Base-by-base conservation (phyloP, 139 green algal genomes). In the Micractinium conductrix region DNA sequence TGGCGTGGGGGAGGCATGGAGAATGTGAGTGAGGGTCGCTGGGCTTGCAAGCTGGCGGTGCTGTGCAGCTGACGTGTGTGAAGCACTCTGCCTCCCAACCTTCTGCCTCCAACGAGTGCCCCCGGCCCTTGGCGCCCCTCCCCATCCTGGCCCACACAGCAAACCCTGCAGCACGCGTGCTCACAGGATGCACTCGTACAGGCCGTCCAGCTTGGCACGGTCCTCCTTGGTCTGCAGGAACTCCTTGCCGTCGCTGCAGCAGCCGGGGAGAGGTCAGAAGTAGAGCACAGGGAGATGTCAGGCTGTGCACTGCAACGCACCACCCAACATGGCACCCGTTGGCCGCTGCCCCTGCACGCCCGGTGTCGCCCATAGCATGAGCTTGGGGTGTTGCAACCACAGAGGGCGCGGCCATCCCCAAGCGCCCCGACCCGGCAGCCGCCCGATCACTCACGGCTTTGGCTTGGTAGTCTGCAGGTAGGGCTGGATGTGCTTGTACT, bases 141-240 rank as follows among this genome's bases (percentile, higher is more conserved):
- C 48, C 48, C 48, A 58, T 58, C 48, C 48, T 14, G 48, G 12
- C 48, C 48, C 48, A 62, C 19, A 16, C 8, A 62, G 10, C 53
- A 14, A 58, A 58, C 14, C 12, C 12, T 10, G 48, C 48, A 58
- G 48, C 48, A 10, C 30, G 16, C 30, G 28, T 26, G 65, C 65
- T 44, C 35, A 99, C 60, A 99, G 93, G 85, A 99, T 99, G 93
- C 97, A 99, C 94, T 99, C 97, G 85, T 99, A 99, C 86, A 99
- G 90, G 37, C 97, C 96, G 83, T 99, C 97, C 80, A 99, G 91
- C 91, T 98, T 98, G 50, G 85, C 89, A 6, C 97, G 90, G 63
- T 95, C 93, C 84, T 97, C 95, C 89, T 97, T 98, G 78, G 75
- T 94, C 91, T 99, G 97, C 53, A 92, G 90, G 79, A 92, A 92